These are phyloP conservation scores for Haplosporangium sp. DNA, from an alignment of 371 early-diverging fungal genomes.

Conservation along the genomic window DNA sequence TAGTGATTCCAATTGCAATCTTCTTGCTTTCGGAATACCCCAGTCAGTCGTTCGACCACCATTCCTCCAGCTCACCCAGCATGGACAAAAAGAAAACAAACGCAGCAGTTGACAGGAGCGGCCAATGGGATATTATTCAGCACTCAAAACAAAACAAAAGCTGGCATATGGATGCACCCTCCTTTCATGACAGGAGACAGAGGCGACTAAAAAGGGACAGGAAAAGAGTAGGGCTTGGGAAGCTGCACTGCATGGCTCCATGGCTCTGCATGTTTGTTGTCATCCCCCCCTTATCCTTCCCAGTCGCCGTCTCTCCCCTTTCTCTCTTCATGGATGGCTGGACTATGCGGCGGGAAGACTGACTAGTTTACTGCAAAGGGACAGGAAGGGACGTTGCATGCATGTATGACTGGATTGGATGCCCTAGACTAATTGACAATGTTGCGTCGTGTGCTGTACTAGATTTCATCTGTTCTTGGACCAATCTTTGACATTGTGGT, in stretches of 20 bases:
- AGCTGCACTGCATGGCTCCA: neutral
- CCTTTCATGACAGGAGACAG: conserved; percentile 14
- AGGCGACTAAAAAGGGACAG: neutral
- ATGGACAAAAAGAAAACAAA: too few species aligned
- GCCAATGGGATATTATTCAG: neutral
- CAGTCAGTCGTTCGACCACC: too few species aligned
- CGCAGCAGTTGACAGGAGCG: neutral
- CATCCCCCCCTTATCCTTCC: neutral
- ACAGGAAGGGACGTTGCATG: too few species aligned
- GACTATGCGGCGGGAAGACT: too few species aligned
- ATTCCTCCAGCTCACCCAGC: too few species aligned
- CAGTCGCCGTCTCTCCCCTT: neutral
- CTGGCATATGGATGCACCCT: neutral
- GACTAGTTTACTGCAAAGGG: too few species aligned
- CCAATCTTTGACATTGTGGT: conserved; percentile 52
- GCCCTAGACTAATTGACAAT: neutral
- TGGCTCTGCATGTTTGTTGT: conserved; percentile 1
- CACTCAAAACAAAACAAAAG: neutral
- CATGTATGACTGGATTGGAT: too few species aligned
- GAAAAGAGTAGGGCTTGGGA: neutral
- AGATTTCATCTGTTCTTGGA: conserved; percentile 48
- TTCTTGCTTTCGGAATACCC: too few species aligned
- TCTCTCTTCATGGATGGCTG: too few species aligned
- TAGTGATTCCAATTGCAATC: too few species aligned
- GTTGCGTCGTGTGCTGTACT: neutral